Evolutionary conservation across 139 green algal species (phyloP), one percentile per base, ranked within the genome.

Genomic region (Deuterostichococcus epilithicus): DNA sequence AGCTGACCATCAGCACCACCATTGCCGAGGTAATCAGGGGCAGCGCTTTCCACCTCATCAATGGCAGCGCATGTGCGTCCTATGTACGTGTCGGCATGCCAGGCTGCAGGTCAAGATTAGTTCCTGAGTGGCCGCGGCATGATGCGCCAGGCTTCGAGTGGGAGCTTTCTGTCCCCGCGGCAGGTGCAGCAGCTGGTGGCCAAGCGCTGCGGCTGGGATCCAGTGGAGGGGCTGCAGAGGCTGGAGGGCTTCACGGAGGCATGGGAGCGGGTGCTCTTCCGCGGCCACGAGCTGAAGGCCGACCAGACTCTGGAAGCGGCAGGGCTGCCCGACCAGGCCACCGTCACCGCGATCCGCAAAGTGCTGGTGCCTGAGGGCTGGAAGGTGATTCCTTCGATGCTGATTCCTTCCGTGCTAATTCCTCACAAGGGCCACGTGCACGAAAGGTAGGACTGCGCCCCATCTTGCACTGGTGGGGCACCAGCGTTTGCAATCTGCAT

Each of bases 171-270:
- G 42, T 23, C 8, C 42, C 42, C 42, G 13, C 42, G 8, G 13
- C 52, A 63, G 52, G 52, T 63, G 52, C 52, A 63, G 52, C 52
- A 63, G 18, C 52, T 63, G 52, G 52, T 63, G 52, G 52, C 52
- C 3, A 25, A 63, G 52, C 52, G 18, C 52, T 63, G 52, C 52
- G 59, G 70, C 26, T 86, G 82, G 82, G 66, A 68, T 36, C 70
- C 74, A 5, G 82, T 70, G 25, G 75, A 84, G 45, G 15, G 13
- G 6, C 67, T 86, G 72, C 45, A 82, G 69, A 69, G 78, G 52
- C 78, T 86, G 39, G 82, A 86, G 71, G 82, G 82, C 2, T 86
- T 86, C 28, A 42, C 60, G 1, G 82, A 84, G 34, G 47, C 82
- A 34, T 86, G 82, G 82, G 82, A 86, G 63, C 74, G 82, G 13